A percentile compares a stretch with the other conserved stretches of the same genome.
phyloP scores from a whole-genome alignment of 805 yeast species.

The Teunomyces panamensis region DNA sequence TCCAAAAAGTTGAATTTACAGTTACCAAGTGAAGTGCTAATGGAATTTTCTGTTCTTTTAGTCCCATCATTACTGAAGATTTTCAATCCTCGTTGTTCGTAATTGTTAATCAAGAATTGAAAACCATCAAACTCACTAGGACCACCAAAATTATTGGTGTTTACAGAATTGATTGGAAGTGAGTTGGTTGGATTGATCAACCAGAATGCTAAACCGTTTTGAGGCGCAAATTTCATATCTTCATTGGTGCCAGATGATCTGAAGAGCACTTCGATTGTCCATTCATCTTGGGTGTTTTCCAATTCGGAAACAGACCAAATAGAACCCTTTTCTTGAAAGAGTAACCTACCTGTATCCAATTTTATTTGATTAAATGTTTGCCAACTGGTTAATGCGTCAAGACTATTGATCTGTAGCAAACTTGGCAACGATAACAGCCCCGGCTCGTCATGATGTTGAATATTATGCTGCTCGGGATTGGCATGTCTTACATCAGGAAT shows the following conservation, averaged over 20 bases:
- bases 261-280: conserved; percentile 61
- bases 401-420: conserved; percentile 22
- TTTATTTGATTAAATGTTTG: conserved; percentile 22
- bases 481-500: not conserved
- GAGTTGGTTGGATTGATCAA: conserved; percentile 34
- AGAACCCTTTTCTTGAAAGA: conserved; percentile 41
- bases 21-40: conserved; percentile 45
- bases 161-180: conserved; percentile 12
- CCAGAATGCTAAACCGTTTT: conserved; percentile 63
- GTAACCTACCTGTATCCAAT: conserved; percentile 51
- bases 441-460: conserved; percentile 12
- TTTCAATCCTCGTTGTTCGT: conserved; percentile 50
- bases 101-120: conserved; percentile 54
- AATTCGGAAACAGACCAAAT: conserved; percentile 39
- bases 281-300: conserved; percentile 30
- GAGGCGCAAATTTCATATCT: conserved; percentile 24
- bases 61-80: conserved; percentile 62
- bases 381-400: conserved; percentile 30
- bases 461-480: not conserved
- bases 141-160: conserved; percentile 46
- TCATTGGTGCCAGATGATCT: conserved; percentile 51
- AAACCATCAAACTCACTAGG: conserved; percentile 62
- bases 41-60: conserved; percentile 24
- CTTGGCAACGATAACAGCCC: conserved; percentile 34
- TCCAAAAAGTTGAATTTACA: conserved; percentile 62